Evolutionary conservation across 179 eudicot genomes (phyloP).

Genomic region (Sideroxylon spinosum): DNA sequence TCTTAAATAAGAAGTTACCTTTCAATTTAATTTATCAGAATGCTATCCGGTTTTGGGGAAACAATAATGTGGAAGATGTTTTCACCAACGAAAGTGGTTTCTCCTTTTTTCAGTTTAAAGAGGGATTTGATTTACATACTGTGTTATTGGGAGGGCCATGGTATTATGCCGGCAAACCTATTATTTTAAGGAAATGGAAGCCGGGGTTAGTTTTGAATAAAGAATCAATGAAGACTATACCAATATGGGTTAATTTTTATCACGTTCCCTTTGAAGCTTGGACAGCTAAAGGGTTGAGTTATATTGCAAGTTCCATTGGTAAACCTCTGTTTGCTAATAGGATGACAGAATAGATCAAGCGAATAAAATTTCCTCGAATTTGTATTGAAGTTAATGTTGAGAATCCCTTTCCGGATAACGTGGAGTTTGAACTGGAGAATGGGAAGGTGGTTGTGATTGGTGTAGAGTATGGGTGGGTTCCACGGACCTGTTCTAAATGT

Average conservation of each 20-base stretch:
- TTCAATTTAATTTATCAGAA: no score
- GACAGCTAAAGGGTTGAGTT: background rate
- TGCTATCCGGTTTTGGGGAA: no score
- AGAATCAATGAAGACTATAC: background rate
- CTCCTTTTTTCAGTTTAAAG: background rate
- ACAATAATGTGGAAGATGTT: background rate
- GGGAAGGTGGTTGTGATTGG: background rate
- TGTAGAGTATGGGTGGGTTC: background rate
- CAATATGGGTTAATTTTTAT: background rate
- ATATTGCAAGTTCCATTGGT: background rate
- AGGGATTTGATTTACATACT: no score
- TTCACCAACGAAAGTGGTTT: background rate
- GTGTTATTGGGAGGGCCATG: background rate
- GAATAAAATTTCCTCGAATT: background rate
- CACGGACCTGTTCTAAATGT: no score
- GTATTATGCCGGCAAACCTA: background rate
- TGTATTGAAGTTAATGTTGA: background rate
- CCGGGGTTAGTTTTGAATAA: background rate
- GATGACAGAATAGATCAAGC: background rate
- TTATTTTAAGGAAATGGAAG: background rate
- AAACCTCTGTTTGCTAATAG: background rate
- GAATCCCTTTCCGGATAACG: background rate
- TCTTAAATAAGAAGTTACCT: no score
- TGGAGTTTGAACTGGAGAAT: background rate
- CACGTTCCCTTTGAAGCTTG: background rate